Evolutionary conservation across 108 stramenopile species (phyloP).

Genomic region (Mayamaea pseudoterrestris): DNA sequence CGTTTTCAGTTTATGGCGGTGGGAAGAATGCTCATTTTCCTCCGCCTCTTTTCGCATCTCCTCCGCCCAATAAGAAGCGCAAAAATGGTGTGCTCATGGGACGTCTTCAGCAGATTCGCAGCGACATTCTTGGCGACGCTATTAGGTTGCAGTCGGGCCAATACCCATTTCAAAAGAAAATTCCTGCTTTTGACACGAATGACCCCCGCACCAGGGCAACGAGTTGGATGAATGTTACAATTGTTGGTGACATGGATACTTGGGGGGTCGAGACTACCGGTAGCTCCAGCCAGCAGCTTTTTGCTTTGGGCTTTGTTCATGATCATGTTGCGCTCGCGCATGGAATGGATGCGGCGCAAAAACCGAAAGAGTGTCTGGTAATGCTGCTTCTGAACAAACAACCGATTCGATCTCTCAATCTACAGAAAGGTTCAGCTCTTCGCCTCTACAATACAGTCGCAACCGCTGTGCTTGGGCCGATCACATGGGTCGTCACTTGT

Average conservation of each 20-base stretch:
- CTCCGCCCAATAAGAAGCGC: too few relatives aligned
- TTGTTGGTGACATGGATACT: neutral
- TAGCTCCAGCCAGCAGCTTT: neutral
- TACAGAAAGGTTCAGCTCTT: neutral
- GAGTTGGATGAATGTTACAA: neutral
- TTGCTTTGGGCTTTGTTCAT: neutral
- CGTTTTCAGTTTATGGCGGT: neutral
- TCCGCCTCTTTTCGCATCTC: neutral
- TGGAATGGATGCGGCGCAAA: neutral
- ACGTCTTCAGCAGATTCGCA: slow-evolving; percentile 1
- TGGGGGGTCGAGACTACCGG: slow-evolving; percentile 1
- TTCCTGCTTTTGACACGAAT: slow-evolving; percentile 1
- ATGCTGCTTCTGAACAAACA: too few relatives aligned
- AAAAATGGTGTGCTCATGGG: too few relatives aligned
- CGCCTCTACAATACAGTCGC: neutral
- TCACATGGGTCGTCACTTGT: neutral
- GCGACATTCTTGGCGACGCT: neutral
- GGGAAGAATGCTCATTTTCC: neutral
- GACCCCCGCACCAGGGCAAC: slow-evolving; percentile 4
- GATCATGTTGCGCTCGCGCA: neutral
- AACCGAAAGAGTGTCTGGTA: neutral
- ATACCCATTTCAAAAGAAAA: neutral
- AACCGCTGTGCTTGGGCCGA: neutral
- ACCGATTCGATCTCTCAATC: too few relatives aligned
- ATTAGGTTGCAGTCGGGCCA: slow-evolving; percentile 2